Conservation (phyloP, 2,329 filamentous ascomycete genomes). For the Beauveria bassiana region DNA sequence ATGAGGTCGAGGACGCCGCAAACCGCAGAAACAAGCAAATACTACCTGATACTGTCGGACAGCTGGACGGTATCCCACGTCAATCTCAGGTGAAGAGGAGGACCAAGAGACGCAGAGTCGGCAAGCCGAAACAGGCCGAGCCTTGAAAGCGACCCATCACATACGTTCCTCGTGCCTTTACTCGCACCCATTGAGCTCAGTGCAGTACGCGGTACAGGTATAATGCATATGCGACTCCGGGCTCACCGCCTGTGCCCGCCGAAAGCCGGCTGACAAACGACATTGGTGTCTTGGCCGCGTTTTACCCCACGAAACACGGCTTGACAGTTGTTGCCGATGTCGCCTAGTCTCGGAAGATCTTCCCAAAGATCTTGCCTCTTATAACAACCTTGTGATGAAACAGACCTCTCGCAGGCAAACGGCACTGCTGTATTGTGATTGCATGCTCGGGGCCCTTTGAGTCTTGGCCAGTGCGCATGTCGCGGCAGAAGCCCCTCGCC, state of each 20-base stretch:
- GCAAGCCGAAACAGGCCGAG: neutral
- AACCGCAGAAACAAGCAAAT: neutral
- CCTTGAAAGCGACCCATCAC: neutral
- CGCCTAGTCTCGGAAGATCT: neutral
- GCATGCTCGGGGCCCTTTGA: neutral
- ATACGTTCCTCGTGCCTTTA: too few species aligned
- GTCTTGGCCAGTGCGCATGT: neutral
- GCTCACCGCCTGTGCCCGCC: neutral
- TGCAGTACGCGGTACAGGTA: neutral
- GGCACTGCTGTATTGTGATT: neutral
- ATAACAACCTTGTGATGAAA: neutral
- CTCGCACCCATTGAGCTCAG: neutral
- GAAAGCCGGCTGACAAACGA: neutral
- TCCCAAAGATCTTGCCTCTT: neutral
- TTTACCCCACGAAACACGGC: neutral
- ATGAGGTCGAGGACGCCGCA: neutral
- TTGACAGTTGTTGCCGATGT: neutral
- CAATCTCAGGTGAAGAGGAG: neutral
- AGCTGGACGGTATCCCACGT: neutral
- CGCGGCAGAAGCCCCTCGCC: neutral
- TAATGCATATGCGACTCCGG: neutral
- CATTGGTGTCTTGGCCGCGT: neutral
- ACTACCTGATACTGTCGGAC: neutral
- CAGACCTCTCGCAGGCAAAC: neutral
- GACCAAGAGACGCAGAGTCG: conserved; percentile 2